Base-by-base conservation (phyloP, 441 rosid species). In the Mallotus japonicus region DNA sequence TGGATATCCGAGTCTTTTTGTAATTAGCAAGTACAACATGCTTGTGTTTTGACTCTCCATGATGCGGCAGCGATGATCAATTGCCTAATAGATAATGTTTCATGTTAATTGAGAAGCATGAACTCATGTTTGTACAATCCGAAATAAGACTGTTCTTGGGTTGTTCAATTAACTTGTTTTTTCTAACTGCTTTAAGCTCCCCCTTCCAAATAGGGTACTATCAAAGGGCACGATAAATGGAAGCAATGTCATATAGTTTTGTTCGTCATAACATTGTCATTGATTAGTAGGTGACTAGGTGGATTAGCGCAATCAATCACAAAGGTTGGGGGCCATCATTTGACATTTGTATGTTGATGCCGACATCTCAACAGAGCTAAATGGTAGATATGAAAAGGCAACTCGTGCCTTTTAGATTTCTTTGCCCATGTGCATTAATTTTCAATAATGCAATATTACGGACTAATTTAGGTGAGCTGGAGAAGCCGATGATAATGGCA, bases 41-140 rank as follows among this genome's bases (percentile, higher is more conserved):
- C 55, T 60, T 58, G 67, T 60, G 61, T 67, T 67, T 67, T 60
- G 19, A 65, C 59, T 22, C 71, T 28, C 17, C 60, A 13, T 58
- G 65, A 24, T 22, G 24, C 24, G 47, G 19, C 57, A 13, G 34
- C 65, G 55, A 55, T 17, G 46, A 62, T 63, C 56, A 44, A 56
- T 56, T 6, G 40, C 40, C 40, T 46, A 54, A 49, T 65, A 47
- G 22, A 49, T 50, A 50, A 20, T 19, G 32, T 47, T 4, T n/a
- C 69, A 47, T 66, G 69, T 6, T 8, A 24, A 50, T 49, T 44
- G 49, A n/a, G 19, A 50, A 16, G 42, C 53, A 63, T 51, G 69
- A 72, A 42, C 53, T 66, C 28, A 55, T n/a, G 61, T 64, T 55
- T 44, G 67, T 53, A 22, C 8, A n/a, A 11, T 6, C 28, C 50